Conservation (phyloP, 192 early-diverging fungal species). For the Phycomyces nitens region DNA sequence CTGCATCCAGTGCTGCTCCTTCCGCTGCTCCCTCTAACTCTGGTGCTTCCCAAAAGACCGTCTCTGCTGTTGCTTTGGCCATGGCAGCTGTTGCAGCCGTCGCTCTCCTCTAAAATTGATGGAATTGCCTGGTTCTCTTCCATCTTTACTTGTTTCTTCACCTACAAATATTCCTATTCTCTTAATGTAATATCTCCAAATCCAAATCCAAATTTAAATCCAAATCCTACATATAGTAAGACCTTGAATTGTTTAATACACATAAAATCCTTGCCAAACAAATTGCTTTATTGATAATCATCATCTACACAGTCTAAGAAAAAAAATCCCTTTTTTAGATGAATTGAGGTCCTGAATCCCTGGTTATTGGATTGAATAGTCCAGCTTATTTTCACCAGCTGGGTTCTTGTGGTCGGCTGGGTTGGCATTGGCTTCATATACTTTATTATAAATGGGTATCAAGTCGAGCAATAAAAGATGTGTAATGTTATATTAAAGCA, state of each 20-base stretch:
- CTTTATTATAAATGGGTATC: conserved; percentile 3
- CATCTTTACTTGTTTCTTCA: not conserved
- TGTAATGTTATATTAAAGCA: not conserved
- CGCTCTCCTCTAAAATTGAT: not conserved
- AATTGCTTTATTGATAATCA: too few relatives aligned
- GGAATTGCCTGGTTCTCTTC: not conserved
- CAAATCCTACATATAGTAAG: too few relatives aligned
- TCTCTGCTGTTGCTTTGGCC: not conserved
- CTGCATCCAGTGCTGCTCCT: not conserved
- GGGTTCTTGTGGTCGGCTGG: conserved; percentile 69
- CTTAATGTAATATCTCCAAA: too few relatives aligned
- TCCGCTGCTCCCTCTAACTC: not conserved
- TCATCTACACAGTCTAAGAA: not conserved
- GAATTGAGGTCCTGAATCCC: not conserved
- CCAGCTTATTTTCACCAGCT: conserved; percentile 40
- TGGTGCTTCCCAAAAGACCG: not conserved
- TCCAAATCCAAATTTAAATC: too few relatives aligned
- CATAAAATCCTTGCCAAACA: too few relatives aligned
- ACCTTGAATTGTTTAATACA: too few relatives aligned
- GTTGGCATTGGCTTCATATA: conserved; percentile 72
- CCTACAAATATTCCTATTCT: not conserved
- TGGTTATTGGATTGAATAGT: conserved; percentile 45
- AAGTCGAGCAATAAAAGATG: too few relatives aligned
- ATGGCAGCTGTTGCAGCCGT: not conserved
- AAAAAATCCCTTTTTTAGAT: too few relatives aligned